phyloP scores from a whole-genome alignment of 2,329 filamentous ascomycete species.

The Verticillium dahliae region DNA sequence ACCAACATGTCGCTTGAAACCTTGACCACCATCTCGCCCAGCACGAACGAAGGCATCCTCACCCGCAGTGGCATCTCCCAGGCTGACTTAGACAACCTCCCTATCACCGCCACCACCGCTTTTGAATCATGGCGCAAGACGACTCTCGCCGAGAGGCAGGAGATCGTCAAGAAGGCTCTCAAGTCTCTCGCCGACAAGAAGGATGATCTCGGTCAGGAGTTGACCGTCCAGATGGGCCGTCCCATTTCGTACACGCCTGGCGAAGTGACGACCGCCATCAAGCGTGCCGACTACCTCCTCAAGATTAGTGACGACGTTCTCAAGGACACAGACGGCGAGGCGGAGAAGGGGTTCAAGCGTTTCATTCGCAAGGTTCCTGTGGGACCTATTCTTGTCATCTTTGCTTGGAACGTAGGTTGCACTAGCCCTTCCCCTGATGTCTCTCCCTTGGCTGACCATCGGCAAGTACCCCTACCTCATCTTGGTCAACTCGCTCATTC shows the following conservation, averaged over 20 bases:
- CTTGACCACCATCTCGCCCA: slow-evolving; percentile 79
- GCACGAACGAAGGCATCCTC: slow-evolving; percentile 77
- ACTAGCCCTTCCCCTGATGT: background rate
- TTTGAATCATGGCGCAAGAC: slow-evolving; percentile 75
- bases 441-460: slow-evolving; percentile 8
- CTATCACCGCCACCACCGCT: slow-evolving; percentile 63
- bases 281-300: slow-evolving; percentile 77
- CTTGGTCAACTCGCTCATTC: slow-evolving; percentile 85
- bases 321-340: slow-evolving; percentile 73
- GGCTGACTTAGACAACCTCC: slow-evolving; percentile 64
- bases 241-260: slow-evolving; percentile 81
- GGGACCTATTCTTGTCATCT: slow-evolving; percentile 81
- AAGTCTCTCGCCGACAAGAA: slow-evolving; percentile 62
- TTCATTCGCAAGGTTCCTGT: slow-evolving; percentile 86
- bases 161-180: slow-evolving; percentile 75
- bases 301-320: slow-evolving; percentile 76
- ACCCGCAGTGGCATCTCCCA: slow-evolving; percentile 69
- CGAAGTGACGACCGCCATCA: slow-evolving; percentile 79
- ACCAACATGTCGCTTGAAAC: slow-evolving; percentile 56
- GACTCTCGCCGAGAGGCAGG: slow-evolving; percentile 65
- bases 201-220: slow-evolving; percentile 74
- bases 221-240: slow-evolving; percentile 92
- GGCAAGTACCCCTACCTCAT: slow-evolving; percentile 87
- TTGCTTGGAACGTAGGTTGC: slow-evolving; percentile 84
- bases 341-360: slow-evolving; percentile 81